Conservation (phyloP, 805 yeast species). For the Groenewaldozyma salmanticensis region DNA sequence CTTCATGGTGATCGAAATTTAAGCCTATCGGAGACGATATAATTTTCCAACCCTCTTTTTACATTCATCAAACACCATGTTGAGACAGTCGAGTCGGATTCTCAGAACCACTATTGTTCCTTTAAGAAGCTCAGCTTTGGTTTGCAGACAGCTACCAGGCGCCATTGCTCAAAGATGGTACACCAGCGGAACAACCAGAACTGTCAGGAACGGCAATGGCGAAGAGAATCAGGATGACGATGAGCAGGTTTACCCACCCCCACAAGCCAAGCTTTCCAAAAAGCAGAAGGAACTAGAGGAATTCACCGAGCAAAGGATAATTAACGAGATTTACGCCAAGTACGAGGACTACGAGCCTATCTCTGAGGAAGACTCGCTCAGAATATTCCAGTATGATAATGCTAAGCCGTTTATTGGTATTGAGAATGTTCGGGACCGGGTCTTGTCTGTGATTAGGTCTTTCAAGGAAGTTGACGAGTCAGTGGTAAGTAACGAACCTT, state of each 20-base stretch:
- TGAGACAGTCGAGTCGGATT: not conserved
- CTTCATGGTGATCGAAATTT: no score
- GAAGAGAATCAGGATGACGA: no score
- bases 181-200: no score
- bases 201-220: no score
- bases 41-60: no score
- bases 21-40: no score
- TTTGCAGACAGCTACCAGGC: no score
- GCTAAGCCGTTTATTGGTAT: not conserved
- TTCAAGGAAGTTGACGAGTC: not conserved
- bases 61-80: no score
- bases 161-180: no score
- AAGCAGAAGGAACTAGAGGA: conserved; percentile 3
- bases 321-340: not conserved
- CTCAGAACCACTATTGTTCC: no score
- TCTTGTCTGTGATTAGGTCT: not conserved
- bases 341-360: not conserved
- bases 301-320: not conserved
- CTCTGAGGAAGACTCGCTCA: not conserved
- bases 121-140: no score
- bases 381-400: not conserved
- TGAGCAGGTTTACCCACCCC: no score
- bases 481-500: not conserved
- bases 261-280: not conserved
- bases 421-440: not conserved